phyloP scores from a whole-genome alignment of 345 rosid genomes.

The Salix caprea region DNA sequence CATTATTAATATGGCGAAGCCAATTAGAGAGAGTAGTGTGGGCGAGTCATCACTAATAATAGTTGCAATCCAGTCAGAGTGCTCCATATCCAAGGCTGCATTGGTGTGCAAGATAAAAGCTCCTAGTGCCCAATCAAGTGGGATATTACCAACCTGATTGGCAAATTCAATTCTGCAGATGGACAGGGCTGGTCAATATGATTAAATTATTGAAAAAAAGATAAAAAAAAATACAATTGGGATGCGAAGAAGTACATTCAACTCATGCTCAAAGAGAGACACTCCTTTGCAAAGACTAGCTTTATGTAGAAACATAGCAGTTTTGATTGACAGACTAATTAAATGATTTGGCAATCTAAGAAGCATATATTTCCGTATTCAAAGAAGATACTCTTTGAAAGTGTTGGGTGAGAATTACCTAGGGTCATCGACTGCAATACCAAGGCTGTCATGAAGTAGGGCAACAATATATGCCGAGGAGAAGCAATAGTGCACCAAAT shows the following conservation, averaged over 20 bases:
- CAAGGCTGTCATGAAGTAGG: conserved; percentile 84
- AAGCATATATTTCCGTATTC: neutral
- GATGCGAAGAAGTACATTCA: neutral
- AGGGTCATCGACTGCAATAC: conserved; percentile 53
- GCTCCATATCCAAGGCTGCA: conserved; percentile 23
- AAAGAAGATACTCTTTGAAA: neutral
- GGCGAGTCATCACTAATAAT: conserved; percentile 48
- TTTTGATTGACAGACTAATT: neutral
- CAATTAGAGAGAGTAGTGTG: conserved; percentile 37
- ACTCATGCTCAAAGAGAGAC: neutral
- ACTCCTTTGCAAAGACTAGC: neutral
- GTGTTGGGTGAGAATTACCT: conserved; percentile 32
- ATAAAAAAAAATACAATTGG: neutral
- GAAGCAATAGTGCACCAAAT: conserved; percentile 68
- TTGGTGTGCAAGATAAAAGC: conserved; percentile 74
- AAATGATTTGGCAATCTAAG: neutral
- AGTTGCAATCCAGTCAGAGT: conserved; percentile 41
- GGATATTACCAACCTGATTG: conserved; percentile 63
- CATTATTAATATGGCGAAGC: conserved; percentile 39
- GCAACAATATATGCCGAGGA: conserved; percentile 88
- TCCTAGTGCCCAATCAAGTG: conserved; percentile 93
- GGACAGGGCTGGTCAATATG: neutral
- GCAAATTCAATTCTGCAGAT: conserved; percentile 54
- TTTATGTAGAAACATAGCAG: neutral
- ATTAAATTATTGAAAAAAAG: neutral